phyloP scores from a whole-genome alignment of 257 asterid genomes.

The Plantago elongata region DNA sequence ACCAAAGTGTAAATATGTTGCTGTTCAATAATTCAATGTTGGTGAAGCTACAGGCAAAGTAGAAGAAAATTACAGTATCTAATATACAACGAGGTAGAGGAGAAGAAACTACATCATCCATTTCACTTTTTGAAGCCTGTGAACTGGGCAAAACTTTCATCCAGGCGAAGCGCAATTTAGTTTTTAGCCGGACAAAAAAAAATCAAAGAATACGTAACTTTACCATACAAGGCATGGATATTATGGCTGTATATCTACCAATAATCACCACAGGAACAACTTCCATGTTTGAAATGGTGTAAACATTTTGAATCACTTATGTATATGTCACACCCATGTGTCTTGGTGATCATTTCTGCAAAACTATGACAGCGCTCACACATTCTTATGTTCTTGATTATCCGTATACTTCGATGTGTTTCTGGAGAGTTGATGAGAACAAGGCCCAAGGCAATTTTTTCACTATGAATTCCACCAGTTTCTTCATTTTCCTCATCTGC shows the following conservation, averaged over 20 bases:
- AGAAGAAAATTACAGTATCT: too few relatives aligned
- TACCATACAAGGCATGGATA: slow-evolving; percentile 7
- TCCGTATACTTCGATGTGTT: slow-evolving; percentile 33
- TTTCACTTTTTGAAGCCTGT: not conserved
- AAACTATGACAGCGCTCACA: slow-evolving; percentile 66
- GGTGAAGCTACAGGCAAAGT: too few relatives aligned
- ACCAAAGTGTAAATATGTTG: too few relatives aligned
- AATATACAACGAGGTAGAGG: too few relatives aligned
- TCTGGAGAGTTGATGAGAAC: slow-evolving; percentile 37
- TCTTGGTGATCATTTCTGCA: slow-evolving; percentile 48
- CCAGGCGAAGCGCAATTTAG: not conserved
- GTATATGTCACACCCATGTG: slow-evolving; percentile 44
- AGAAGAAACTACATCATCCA: not conserved
- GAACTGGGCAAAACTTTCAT: slow-evolving; percentile 6
- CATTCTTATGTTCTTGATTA: slow-evolving; percentile 64
- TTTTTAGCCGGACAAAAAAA: not conserved
- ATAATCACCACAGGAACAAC: slow-evolving; percentile 78
- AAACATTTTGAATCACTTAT: slow-evolving; percentile 61
- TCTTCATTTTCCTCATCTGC: slow-evolving; percentile 58
- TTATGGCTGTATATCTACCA: slow-evolving; percentile 39
- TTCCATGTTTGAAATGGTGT: slow-evolving; percentile 72
- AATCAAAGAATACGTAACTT: slow-evolving; percentile 1
- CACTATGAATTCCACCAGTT: slow-evolving; percentile 51
- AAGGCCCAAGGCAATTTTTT: slow-evolving; percentile 63
- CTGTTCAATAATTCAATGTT: too few relatives aligned